These are phyloP conservation scores for Lecanosticta acicola DNA, from an alignment of 2,329 filamentous ascomycete genomes.

Conservation along the genomic window DNA sequence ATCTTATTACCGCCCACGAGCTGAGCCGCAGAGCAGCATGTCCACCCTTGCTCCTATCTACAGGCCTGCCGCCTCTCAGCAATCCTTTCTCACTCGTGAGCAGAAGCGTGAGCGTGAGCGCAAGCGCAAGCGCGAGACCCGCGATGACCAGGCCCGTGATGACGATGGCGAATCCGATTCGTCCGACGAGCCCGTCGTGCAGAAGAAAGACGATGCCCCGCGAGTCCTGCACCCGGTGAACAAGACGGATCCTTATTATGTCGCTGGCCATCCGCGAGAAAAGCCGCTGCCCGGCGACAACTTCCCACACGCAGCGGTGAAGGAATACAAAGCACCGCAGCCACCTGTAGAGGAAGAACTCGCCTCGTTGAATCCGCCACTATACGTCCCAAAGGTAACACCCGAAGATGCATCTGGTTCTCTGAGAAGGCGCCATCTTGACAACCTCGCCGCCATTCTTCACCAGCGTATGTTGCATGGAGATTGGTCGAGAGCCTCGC, in stretches of 20 bases:
- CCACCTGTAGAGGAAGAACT: conserved; percentile 36
- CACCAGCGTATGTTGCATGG: conserved; percentile 66
- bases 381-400: conserved; percentile 30
- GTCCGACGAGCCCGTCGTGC: conserved; percentile 4
- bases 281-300: conserved; percentile 36
- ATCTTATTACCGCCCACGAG: no score
- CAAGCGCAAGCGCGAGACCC: conserved; percentile 18
- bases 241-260: conserved; percentile 32
- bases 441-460: conserved; percentile 62
- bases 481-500: conserved; percentile 65
- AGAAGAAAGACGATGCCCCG: conserved; percentile 7
- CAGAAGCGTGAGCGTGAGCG: conserved; percentile 26
- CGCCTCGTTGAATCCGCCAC: conserved; percentile 37
- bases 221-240: conserved; percentile 24
- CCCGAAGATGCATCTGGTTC: conserved; percentile 21
- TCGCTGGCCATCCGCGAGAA: conserved; percentile 39
- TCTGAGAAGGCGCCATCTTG: conserved; percentile 53
- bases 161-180: conserved; percentile 11
- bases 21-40: conserved; percentile 15
- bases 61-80: conserved; percentile 18
- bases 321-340: conserved; percentile 14
- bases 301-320: conserved; percentile 41
- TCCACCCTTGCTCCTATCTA: conserved; percentile 28
- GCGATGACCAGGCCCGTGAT: conserved; percentile 6
- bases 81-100: conserved; percentile 23